Conservation (phyloP, 331 rosid species). For the Ulmus americana region DNA sequence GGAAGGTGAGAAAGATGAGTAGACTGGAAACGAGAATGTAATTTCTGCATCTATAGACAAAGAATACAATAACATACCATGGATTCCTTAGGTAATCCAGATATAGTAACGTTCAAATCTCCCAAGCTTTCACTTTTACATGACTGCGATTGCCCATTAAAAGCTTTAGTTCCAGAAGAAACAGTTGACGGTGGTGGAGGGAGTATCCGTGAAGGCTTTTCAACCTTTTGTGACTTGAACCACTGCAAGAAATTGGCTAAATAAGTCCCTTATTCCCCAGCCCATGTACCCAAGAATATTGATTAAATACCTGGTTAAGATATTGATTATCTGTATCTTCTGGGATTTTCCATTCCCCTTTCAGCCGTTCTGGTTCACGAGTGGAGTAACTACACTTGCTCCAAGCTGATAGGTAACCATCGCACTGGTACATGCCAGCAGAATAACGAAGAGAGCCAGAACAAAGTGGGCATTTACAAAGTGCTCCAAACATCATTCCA, state of each 20-base stretch:
- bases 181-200: conserved; percentile 42
- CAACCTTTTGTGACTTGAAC: conserved; percentile 81
- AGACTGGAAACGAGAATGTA: conserved; percentile 10
- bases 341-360: conserved; percentile 86
- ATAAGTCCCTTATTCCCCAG: conserved; percentile 16
- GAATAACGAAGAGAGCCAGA: conserved; percentile 62
- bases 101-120: conserved; percentile 61
- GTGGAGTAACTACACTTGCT: conserved; percentile 86
- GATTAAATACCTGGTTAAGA: conserved; percentile 55
- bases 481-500: conserved; percentile 98
- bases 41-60: neutral
- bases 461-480: conserved; percentile 66
- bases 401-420: conserved; percentile 72
- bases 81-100: conserved; percentile 57
- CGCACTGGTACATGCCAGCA: conserved; percentile 81
- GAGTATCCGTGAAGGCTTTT: conserved; percentile 59
- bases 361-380: conserved; percentile 50
- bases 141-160: conserved; percentile 42
- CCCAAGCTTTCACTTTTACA: conserved; percentile 47
- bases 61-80: conserved; percentile 42
- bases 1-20: conserved; percentile 15
- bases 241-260: conserved; percentile 52
- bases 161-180: conserved; percentile 41
- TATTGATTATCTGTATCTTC: conserved; percentile 61
- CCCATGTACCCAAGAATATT: conserved; percentile 7